A percentile compares a stretch with the other conserved stretches of the same genome.
Conservation (phyloP, 148 eudicot species). For the Arctostaphylos glauca region DNA sequence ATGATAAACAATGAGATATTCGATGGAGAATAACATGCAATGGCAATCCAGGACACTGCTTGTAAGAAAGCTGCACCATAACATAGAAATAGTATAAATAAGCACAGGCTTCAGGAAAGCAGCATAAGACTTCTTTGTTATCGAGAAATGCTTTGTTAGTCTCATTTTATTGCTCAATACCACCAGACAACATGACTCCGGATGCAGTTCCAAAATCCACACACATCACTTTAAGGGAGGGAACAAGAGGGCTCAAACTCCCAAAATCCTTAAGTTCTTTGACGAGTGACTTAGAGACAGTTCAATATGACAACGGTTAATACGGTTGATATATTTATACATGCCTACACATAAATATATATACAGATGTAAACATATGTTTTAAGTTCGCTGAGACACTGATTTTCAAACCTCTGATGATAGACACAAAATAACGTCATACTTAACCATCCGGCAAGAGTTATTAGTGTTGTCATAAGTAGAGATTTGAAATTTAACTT, state of each 20-base stretch:
- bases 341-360: not conserved
- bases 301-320: not conserved
- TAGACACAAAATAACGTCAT: not conserved
- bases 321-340: no score
- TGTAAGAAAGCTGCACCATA: slow-evolving; percentile 72
- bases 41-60: slow-evolving; percentile 76
- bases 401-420: not conserved
- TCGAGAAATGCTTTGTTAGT: not conserved
- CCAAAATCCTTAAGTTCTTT: not conserved
- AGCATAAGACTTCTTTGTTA: not conserved
- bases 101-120: not conserved
- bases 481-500: not conserved
- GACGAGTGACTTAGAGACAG: not conserved
- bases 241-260: not conserved
- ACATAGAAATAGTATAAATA: not conserved
- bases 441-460: not conserved
- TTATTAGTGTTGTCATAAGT: not conserved
- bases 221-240: not conserved
- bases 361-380: not conserved
- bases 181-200: not conserved
- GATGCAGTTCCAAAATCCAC: not conserved
- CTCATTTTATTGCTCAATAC: not conserved
- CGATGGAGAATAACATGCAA: slow-evolving; percentile 57
- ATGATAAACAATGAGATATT: slow-evolving; percentile 59
- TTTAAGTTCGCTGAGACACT: not conserved